phyloP scores from a whole-genome alignment of 345 rosid species.

The Citrus mangshanensis region DNA sequence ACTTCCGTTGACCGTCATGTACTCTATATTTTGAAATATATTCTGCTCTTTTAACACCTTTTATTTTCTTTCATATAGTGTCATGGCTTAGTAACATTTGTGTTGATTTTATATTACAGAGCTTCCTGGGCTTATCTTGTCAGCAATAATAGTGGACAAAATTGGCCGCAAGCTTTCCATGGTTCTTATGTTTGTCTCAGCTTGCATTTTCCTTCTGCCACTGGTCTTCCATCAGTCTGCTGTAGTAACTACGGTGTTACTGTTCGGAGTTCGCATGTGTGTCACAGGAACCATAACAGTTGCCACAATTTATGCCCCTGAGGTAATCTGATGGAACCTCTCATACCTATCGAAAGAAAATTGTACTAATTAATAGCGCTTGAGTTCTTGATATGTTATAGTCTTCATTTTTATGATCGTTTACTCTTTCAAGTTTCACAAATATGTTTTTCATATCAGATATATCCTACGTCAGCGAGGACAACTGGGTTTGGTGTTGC shows the following conservation, averaged over 20 bases:
- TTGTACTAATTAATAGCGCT: no score
- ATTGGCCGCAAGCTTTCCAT: slow-evolving; percentile 59
- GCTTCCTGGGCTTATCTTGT: slow-evolving; percentile 53
- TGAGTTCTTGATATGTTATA: no score
- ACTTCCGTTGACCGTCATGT: not conserved
- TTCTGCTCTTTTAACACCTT: not conserved
- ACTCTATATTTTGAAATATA: not conserved
- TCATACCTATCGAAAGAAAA: no score
- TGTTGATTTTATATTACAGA: slow-evolving; percentile 27
- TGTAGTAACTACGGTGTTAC: slow-evolving; percentile 38
- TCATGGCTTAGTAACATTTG: not conserved
- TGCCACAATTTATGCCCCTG: slow-evolving; percentile 55
- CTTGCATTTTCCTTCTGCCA: slow-evolving; percentile 49
- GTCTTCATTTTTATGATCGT: no score
- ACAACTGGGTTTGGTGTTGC: slow-evolving; percentile 29
- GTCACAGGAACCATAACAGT: slow-evolving; percentile 45
- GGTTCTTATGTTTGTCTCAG: slow-evolving; percentile 39
- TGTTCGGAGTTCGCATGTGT: slow-evolving; percentile 63
- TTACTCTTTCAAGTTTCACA: no score
- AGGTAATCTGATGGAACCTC: slow-evolving; percentile 31
- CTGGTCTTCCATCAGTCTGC: slow-evolving; percentile 40
- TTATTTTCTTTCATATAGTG: not conserved
- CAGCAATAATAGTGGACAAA: slow-evolving; percentile 53
- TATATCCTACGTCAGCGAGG: slow-evolving; percentile 52
- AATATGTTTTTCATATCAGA: slow-evolving; percentile 16